phyloP scores from a whole-genome alignment of 129 eudicot genomes.

The Arctium lappa region DNA sequence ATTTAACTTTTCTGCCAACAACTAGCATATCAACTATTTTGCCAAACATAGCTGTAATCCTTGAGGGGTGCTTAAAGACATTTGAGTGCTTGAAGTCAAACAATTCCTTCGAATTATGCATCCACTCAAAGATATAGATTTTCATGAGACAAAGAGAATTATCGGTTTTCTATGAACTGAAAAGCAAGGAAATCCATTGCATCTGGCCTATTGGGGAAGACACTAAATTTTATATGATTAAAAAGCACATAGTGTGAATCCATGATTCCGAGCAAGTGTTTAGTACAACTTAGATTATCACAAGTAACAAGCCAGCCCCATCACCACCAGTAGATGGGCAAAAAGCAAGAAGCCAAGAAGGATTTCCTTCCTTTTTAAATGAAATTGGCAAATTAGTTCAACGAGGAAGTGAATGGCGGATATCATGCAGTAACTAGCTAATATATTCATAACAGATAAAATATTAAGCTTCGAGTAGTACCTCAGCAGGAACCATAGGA shows the following conservation, averaged over 20 bases:
- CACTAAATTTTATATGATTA: background rate
- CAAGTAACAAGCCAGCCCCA: background rate
- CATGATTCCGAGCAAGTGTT: background rate
- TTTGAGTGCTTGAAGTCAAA: background rate
- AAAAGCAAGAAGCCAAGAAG: background rate
- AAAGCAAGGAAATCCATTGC: background rate
- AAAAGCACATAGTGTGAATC: background rate
- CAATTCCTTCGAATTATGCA: no score
- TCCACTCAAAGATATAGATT: no score
- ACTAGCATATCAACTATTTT: no score
- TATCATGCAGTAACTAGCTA: background rate
- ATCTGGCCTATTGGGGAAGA: background rate
- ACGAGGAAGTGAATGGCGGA: background rate
- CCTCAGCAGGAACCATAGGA: slow-evolving; percentile 99
- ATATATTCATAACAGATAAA: background rate
- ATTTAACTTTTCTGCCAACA: no score
- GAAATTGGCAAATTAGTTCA: background rate
- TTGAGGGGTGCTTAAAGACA: background rate
- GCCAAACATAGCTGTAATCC: no score
- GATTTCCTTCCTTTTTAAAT: background rate
- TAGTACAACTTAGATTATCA: background rate
- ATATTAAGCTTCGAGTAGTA: slow-evolving; percentile 21
- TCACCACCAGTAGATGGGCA: background rate
- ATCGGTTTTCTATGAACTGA: background rate
- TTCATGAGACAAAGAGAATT: no score